These are phyloP conservation scores for Eragrostis tef DNA, from an alignment of 202 grass and related monocot species.

Conservation along the genomic window DNA sequence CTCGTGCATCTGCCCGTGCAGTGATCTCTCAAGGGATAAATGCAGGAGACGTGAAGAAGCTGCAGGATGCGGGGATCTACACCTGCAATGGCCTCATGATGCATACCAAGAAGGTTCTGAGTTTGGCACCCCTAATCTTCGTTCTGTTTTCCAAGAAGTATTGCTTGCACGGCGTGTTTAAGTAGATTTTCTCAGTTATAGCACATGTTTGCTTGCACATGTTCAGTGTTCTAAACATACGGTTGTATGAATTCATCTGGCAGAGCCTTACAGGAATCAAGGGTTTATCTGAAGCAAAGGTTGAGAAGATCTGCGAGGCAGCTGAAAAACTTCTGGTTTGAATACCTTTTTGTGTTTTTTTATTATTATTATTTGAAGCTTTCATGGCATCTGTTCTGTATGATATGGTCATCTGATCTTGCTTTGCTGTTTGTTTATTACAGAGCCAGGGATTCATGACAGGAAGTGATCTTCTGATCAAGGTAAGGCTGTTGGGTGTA, in stretches of 20 bases:
- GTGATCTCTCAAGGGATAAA: constrained; percentile 98
- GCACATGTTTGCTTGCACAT: constrained; percentile 3
- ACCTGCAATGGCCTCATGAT: constrained; percentile 99
- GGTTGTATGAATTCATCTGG: constrained; percentile 2
- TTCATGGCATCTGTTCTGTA: constrained; percentile 1
- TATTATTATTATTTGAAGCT: neutral
- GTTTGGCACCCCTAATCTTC: constrained; percentile 14
- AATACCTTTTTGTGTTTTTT: neutral
- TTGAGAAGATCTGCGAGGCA: constrained; percentile 94
- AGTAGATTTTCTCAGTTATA: constrained; percentile 18
- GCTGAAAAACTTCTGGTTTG: constrained; percentile 85
- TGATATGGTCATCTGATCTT: constrained; percentile 44
- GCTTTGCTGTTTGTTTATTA: constrained; percentile 6
- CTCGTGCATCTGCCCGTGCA: constrained; percentile 31
- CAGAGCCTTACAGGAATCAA: constrained; percentile 92
- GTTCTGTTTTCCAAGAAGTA: neutral
- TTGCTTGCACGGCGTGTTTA: constrained; percentile 12
- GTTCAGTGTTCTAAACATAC: constrained; percentile 20
- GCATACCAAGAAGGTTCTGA: constrained; percentile 88
- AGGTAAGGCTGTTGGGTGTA: constrained; percentile 51
- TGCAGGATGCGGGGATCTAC: constrained; percentile 96
- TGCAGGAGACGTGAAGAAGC: constrained; percentile 91
- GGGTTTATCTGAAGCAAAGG: constrained; percentile 90
- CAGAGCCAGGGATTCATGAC: constrained; percentile 87
- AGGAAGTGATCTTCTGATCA: constrained; percentile 81